Evolutionary conservation across 2,329 filamentous ascomycete genomes (phyloP).

Genomic region (Nigrospora oryzae): DNA sequence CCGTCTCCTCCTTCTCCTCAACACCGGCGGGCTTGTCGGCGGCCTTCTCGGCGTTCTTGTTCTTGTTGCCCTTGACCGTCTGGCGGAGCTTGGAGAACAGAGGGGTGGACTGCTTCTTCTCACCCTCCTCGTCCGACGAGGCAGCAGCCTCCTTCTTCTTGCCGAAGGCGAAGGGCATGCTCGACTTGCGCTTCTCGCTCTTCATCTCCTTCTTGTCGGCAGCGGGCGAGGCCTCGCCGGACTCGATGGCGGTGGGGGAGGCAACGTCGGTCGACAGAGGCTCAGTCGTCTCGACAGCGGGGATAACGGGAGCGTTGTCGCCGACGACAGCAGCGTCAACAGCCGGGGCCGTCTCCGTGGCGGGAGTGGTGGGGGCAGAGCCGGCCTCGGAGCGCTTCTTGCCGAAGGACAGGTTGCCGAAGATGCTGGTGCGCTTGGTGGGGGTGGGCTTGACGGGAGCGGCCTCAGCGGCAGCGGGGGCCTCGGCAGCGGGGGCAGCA

Average conservation of each 20-base stretch:
- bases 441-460: conserved; percentile 36
- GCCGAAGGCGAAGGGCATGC: conserved; percentile 65
- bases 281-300: conserved; percentile 48
- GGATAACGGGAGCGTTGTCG: conserved; percentile 50
- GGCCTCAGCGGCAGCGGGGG: conserved; percentile 23
- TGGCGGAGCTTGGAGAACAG: conserved; percentile 49
- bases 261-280: conserved; percentile 47
- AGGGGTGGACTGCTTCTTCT: conserved; percentile 45
- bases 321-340: conserved; percentile 25
- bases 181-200: conserved; percentile 73
- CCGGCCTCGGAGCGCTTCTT: conserved; percentile 49
- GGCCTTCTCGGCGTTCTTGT: conserved; percentile 15
- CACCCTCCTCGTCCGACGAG: conserved; percentile 52
- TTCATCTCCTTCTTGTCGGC: conserved; percentile 59
- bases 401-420: conserved; percentile 44
- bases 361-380: conserved; percentile 27
- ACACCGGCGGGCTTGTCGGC: conserved; percentile 10
- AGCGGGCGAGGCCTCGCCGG: conserved; percentile 33
- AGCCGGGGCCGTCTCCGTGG: conserved; percentile 32
- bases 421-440: conserved; percentile 44
- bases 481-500: conserved; percentile 24
- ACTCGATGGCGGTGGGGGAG: conserved; percentile 37
- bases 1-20: conserved; percentile 6
- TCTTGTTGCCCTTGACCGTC: conserved; percentile 24
- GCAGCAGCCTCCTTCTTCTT: conserved; percentile 69